Percentiles rank a stretch among this genome's conserved stretches.
phyloP scores from a whole-genome alignment of 192 early-diverging fungal species.

The Coemansia sp. region DNA sequence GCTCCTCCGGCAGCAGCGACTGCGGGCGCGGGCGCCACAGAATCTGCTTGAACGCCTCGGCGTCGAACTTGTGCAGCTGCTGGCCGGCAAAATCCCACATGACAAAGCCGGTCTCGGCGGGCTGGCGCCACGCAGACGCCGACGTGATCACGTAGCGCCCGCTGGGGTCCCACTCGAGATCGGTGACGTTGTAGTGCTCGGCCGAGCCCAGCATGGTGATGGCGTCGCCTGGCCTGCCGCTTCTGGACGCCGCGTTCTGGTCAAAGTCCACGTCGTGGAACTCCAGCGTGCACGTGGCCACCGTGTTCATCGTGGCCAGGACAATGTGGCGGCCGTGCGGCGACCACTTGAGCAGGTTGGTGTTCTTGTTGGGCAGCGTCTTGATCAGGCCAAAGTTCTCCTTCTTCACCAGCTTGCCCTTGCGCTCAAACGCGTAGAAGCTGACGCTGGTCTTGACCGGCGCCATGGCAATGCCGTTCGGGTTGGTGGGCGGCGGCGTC shows the following conservation, averaged over 20 bases:
- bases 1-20: slow-evolving; percentile 71
- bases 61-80: slow-evolving; percentile 66
- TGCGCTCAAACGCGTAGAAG: slow-evolving; percentile 83
- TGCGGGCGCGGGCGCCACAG: slow-evolving; percentile 93
- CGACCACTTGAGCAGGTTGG: slow-evolving; percentile 88
- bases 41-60: slow-evolving; percentile 88
- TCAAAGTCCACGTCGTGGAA: slow-evolving; percentile 92
- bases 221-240: slow-evolving; percentile 58
- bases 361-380: slow-evolving; percentile 75
- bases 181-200: slow-evolving; percentile 94
- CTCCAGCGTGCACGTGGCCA: slow-evolving; percentile 76
- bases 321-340: slow-evolving; percentile 93
- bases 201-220: slow-evolving; percentile 66
- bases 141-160: slow-evolving; percentile 89
- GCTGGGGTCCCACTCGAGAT: slow-evolving; percentile 98
- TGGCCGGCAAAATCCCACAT: slow-evolving; percentile 92
- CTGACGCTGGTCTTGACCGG: slow-evolving; percentile 66
- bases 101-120: slow-evolving; percentile 85
- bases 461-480: slow-evolving; percentile 49
- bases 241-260: slow-evolving; percentile 49
- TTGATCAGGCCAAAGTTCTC: slow-evolving; percentile 81
- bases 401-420: slow-evolving; percentile 61
- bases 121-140: slow-evolving; percentile 82
- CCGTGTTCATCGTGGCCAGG: slow-evolving; percentile 77
- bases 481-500: slow-evolving; percentile 53